Conservation (phyloP, 441 rosid genomes). For the Rhodomyrtus psidioides region DNA sequence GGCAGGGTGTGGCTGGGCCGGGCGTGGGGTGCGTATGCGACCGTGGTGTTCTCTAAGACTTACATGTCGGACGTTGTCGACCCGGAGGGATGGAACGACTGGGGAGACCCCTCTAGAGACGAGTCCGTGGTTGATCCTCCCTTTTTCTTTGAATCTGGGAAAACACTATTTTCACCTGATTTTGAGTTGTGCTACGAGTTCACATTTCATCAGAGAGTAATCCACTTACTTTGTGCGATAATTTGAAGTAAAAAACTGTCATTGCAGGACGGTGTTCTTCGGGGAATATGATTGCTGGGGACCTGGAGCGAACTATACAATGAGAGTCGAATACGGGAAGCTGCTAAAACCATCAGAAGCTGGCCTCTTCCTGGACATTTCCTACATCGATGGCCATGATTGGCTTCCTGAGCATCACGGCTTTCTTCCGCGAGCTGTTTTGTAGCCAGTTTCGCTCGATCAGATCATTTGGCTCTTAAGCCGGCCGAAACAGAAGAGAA, state of each 20-base stretch:
- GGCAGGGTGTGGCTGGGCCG: constrained; percentile 76
- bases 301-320: constrained; percentile 44
- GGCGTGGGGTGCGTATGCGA: constrained; percentile 72
- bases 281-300: constrained; percentile 66
- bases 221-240: neutral
- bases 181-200: too few species aligned
- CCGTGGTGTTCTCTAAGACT: constrained; percentile 55
- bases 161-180: neutral
- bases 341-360: constrained; percentile 51
- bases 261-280: constrained; percentile 52
- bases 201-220: neutral
- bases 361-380: constrained; percentile 30
- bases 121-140: constrained; percentile 28
- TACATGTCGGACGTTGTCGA: constrained; percentile 51
- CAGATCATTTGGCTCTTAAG: neutral
- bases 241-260: neutral
- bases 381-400: constrained; percentile 54
- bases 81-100: constrained; percentile 74
- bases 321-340: constrained; percentile 41
- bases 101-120: constrained; percentile 54
- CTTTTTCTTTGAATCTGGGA: neutral
- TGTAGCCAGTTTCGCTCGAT: neutral
- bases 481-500: neutral
- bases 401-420: constrained; percentile 33
- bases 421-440: neutral